phyloP scores from a whole-genome alignment of 192 early-diverging fungal genomes.

The Mortierella hygrophila region DNA sequence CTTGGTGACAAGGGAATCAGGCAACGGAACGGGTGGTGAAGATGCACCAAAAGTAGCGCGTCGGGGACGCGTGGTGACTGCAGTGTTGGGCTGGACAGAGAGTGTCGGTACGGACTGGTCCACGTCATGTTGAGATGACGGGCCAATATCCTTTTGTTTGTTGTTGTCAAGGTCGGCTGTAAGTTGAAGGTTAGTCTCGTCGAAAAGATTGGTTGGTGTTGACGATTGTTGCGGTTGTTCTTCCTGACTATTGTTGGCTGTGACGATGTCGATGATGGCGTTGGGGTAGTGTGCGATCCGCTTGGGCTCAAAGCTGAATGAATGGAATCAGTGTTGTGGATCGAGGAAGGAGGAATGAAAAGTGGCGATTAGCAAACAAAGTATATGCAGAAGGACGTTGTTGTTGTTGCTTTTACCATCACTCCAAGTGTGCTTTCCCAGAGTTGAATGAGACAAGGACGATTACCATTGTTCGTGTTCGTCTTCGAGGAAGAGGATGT shows the following conservation, averaged over 20 bases:
- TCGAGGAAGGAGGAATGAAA: background rate
- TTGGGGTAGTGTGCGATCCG: constrained; percentile 1
- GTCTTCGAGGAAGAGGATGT: constrained; percentile 1
- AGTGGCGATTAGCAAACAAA: background rate
- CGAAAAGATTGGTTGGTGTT: background rate
- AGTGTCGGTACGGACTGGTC: background rate
- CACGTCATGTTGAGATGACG: background rate
- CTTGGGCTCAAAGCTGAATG: background rate
- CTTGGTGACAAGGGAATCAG: background rate
- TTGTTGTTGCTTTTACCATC: background rate
- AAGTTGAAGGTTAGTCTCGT: background rate
- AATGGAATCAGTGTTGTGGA: background rate
- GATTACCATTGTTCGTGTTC: background rate
- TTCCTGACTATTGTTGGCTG: background rate
- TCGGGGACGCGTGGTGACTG: background rate
- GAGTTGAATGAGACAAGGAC: too few relatives aligned
- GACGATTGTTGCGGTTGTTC: background rate
- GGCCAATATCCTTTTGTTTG: background rate
- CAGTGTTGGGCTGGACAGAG: background rate
- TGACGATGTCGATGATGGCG: background rate
- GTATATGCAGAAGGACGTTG: background rate
- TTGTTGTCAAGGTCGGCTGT: background rate
- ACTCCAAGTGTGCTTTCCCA: too few relatives aligned
- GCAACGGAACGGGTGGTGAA: background rate
- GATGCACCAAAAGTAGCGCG: background rate